These are phyloP conservation scores for Microstegium vimineum DNA, from an alignment of 176 grass and related monocot genomes.

Conservation along the genomic window DNA sequence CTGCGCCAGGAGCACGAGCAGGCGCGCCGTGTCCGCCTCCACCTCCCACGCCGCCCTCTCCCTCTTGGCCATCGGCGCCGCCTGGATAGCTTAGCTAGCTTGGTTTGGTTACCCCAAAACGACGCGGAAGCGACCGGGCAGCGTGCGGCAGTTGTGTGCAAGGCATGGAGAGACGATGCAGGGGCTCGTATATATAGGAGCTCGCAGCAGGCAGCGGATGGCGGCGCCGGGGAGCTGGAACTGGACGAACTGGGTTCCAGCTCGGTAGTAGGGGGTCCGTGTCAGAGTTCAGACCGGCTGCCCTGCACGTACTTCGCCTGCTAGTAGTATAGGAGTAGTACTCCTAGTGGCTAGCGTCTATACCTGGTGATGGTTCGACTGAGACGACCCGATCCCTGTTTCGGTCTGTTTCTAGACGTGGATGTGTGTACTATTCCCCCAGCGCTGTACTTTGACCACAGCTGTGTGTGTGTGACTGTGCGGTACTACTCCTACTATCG, in stretches of 20 bases:
- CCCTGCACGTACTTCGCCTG: background rate
- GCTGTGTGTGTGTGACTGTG: background rate
- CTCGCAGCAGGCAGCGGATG: background rate
- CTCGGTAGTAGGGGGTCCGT: background rate
- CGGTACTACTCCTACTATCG: no score
- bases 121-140: background rate
- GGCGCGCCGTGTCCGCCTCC: conserved; percentile 51
- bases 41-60: conserved; percentile 22
- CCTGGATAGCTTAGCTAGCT: background rate
- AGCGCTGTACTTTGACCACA: background rate
- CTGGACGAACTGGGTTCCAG: background rate
- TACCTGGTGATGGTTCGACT: background rate
- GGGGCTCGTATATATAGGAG: background rate
- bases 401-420: conserved; percentile 15
- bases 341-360: background rate
- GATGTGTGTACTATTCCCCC: conserved; percentile 29
- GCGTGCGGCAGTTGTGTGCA: background rate
- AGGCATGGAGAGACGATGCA: background rate
- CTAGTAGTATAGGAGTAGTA: no score
- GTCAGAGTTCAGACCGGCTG: conserved; percentile 25
- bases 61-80: conserved; percentile 53
- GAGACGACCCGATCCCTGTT: background rate
- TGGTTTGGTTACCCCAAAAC: background rate
- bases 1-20: conserved; percentile 67
- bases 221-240: background rate